A percentile compares a stretch with the other conserved stretches of the same genome.
These are phyloP conservation scores for Hyparrhenia diplandra DNA, from an alignment of 176 grass and related monocot species.

Conservation along the genomic window DNA sequence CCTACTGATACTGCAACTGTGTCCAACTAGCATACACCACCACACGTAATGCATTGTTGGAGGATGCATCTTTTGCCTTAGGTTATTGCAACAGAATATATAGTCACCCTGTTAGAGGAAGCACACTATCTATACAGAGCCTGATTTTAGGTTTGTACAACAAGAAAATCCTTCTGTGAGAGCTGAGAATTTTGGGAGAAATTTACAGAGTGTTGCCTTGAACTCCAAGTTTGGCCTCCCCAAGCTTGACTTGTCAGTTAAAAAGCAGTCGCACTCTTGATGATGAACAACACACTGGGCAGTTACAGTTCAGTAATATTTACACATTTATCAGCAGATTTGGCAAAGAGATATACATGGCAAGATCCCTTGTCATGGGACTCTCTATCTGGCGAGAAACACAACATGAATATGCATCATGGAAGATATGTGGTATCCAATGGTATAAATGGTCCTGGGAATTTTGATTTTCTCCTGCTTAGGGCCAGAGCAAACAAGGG, in stretches of 20 bases:
- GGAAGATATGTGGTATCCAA: conserved; percentile 28
- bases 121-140: conserved; percentile 16
- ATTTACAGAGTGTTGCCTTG: conserved; percentile 23
- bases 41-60: conserved; percentile 11
- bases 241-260: conserved; percentile 33
- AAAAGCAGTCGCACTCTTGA: conserved; percentile 39
- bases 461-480: conserved; percentile 35
- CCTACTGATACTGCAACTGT: conserved; percentile 16
- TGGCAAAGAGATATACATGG: conserved; percentile 16
- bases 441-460: conserved; percentile 1
- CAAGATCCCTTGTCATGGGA: conserved; percentile 32
- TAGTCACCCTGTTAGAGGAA: conserved; percentile 25
- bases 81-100: conserved; percentile 34
- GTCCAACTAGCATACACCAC: conserved; percentile 27
- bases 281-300: conserved; percentile 31
- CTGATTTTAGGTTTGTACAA: conserved; percentile 21
- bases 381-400: conserved; percentile 26
- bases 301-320: conserved; percentile 27
- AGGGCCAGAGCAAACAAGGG: conserved; percentile 12
- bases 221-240: conserved; percentile 37
- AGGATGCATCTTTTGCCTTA: conserved; percentile 38
- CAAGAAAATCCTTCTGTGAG: conserved; percentile 24
- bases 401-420: conserved; percentile 14
- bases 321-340: conserved; percentile 24
- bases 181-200: conserved; percentile 15